Conservation (phyloP, 1,284 basidiomycete genomes). For the Apiotrichum siamense region DNA sequence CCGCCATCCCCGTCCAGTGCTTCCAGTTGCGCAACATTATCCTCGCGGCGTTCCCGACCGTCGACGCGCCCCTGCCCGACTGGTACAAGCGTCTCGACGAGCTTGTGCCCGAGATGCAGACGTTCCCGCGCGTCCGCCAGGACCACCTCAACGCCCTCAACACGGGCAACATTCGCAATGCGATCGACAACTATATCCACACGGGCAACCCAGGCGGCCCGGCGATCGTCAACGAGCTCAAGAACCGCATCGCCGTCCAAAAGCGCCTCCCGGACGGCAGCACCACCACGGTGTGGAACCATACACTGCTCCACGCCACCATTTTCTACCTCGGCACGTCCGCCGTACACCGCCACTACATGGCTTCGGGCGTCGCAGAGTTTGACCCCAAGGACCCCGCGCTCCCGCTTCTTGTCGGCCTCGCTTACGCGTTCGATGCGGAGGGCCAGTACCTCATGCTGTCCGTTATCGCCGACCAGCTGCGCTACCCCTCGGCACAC, state of each 20-base stretch:
- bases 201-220: slow-evolving; percentile 54
- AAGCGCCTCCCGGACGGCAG: slow-evolving; percentile 51
- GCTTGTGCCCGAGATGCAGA: slow-evolving; percentile 79
- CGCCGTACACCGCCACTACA: slow-evolving; percentile 70
- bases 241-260: slow-evolving; percentile 65
- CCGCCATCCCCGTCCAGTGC: slow-evolving; percentile 85
- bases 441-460: slow-evolving; percentile 95
- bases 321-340: slow-evolving; percentile 92
- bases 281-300: slow-evolving; percentile 69
- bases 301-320: slow-evolving; percentile 80
- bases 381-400: slow-evolving; percentile 76
- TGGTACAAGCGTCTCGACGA: slow-evolving; percentile 49
- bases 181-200: slow-evolving; percentile 77
- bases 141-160: slow-evolving; percentile 80
- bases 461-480: slow-evolving; percentile 82
- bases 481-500: slow-evolving; percentile 94
- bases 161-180: slow-evolving; percentile 65
- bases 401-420: slow-evolving; percentile 70
- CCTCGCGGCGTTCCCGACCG: slow-evolving; percentile 91
- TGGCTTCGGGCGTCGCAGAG: slow-evolving; percentile 69
- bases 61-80: slow-evolving; percentile 72
- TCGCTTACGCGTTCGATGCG: slow-evolving; percentile 75
- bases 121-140: slow-evolving; percentile 80
- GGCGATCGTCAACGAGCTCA: slow-evolving; percentile 65
- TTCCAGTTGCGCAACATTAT: slow-evolving; percentile 96